Evolutionary conservation across 2,329 filamentous ascomycete species (phyloP), one percentile per base, ranked within the genome.

Genomic region (Didymella sp.): DNA sequence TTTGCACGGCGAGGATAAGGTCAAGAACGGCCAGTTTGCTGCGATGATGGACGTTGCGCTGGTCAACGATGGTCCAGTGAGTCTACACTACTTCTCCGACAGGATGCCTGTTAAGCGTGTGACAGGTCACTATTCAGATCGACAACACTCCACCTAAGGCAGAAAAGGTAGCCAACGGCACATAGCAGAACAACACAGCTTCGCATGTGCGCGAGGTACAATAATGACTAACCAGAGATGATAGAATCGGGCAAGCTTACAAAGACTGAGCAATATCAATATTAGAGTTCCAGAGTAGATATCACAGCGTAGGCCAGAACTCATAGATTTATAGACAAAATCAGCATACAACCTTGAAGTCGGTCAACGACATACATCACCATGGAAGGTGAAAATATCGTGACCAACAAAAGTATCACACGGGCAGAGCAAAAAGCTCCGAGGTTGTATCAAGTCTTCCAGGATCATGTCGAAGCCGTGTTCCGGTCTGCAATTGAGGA

Each of bases 31-130:
- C n/a, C 87, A 94, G 27, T 99, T 99, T 76, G 94, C 96, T 73
- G 95, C 95, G 46, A 97, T 96, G 93, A 99, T 99, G 95, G 89
- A 98, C 72, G 94, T 99, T 56, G 89, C 90, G 45, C 78, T 97
- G 27, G 87, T 97, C 46, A 98, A 98, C 66, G 94, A 98, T 70
- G 86, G 86, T 70, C 86, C 86, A 79, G 86, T 88, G 84, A 81
- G 85, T 85, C 74, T 84, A 67, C 80, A 85, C 73, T 85, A 81
- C 76, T 19, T 8, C 21, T 15, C 4, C 19, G n/a, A 11, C 4
- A 6, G 30, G 30, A 11, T 9, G n/a, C n/a, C 40, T 35, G 31
- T 58, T 63, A 6, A 66, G 25, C 0, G 17, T 31, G 15, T 11
- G 6, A 9, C 45, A 82, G 80, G 80, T 82, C 33, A 82, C 80